These are phyloP conservation scores for Tolypocladium tundrense DNA, from an alignment of 2,329 filamentous ascomycete species.

Conservation along the genomic window DNA sequence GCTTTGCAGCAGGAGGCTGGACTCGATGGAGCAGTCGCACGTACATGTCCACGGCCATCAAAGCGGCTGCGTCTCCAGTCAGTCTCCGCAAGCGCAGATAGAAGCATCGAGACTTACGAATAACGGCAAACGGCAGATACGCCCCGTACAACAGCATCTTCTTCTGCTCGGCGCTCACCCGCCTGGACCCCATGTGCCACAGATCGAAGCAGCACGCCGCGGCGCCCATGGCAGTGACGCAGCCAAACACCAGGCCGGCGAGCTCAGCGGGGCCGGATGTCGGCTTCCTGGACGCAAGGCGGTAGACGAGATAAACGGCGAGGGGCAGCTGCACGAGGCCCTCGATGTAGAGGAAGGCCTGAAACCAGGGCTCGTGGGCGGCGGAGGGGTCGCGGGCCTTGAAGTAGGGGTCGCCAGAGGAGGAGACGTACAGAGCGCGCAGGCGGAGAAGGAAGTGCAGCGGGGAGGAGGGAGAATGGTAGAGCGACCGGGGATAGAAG, in stretches of 20 bases:
- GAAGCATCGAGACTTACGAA: conserved; percentile 33
- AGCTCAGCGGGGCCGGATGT: conserved; percentile 35
- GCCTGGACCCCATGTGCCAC: conserved; percentile 33
- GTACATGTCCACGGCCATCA: conserved; percentile 47
- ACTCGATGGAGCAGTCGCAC: conserved; percentile 35
- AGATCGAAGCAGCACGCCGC: conserved; percentile 41
- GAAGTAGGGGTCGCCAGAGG: conserved; percentile 45
- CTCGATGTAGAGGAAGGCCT: conserved; percentile 40
- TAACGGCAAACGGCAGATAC: conserved; percentile 39
- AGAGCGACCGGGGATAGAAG: conserved; percentile 40
- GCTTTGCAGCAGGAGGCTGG: conserved; percentile 16
- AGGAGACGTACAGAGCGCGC: conserved; percentile 34
- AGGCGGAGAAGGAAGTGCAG: conserved; percentile 36
- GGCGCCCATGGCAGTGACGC: conserved; percentile 42
- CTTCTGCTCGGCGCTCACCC: conserved; percentile 35
- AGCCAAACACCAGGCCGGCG: conserved; percentile 38
- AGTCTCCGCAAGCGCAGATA: background rate
- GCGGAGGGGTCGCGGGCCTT: conserved; percentile 21
- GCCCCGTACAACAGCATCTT: conserved; percentile 34
- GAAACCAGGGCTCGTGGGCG: conserved; percentile 36
- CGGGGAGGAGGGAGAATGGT: conserved; percentile 28
- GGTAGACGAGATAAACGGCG: conserved; percentile 33
- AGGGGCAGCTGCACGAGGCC: conserved; percentile 39
- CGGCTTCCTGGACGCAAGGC: conserved; percentile 22
- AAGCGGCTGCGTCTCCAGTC: conserved; percentile 24